Evolutionary conservation across 2,329 filamentous ascomycete genomes (phyloP), one percentile per base, ranked within the genome.

Genomic region (Aureobasidium sp.): DNA sequence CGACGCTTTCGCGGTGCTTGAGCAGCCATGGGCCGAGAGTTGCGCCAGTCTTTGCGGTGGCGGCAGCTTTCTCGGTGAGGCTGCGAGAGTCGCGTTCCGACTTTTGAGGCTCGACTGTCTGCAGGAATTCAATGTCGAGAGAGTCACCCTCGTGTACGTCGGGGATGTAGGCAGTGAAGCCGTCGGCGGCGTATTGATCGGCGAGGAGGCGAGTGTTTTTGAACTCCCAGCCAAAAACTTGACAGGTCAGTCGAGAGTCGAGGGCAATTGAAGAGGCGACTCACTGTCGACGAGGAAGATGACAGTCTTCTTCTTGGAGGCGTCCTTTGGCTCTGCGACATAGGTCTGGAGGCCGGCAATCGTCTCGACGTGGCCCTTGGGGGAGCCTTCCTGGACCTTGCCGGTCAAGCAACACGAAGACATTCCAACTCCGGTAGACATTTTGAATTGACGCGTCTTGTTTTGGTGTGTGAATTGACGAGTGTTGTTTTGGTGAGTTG

Each of bases 171-270:
- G 66, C 66, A 45, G 70, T 73, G 59, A 71, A 75, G 60, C 73
- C 70, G 11, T 66, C 66, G 56, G 69, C 67, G 25, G 74, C 74
- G 59, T 75, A 77, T 45, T 70, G 63, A 61, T 76, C 74, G 11
- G 74, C 74, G 12, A 76, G 63, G 3, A 77, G 59, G 27, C 74
- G 69, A 39, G 69, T 62, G 60, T 76, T 76, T 27, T 65, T 61
- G 44, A 76, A 68, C n/a, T 69, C 69, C 69, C 69, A 76, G 55
- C 74, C 74, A 55, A 75, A 76, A 61, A 78, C 66, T 65, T 41
- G 27, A 22, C 10, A 21, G 24, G 41, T 53, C 37, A 37, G 44
- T 14, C n/a, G 11, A 24, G n/a, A 34, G 30, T 14, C 7, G 25
- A 27, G 12, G 4, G 7, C 4, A 6, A 1, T n/a, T 11, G 11